Conservation (phyloP, 768 basidiomycete genomes). For the Auriscalpium orientale region DNA sequence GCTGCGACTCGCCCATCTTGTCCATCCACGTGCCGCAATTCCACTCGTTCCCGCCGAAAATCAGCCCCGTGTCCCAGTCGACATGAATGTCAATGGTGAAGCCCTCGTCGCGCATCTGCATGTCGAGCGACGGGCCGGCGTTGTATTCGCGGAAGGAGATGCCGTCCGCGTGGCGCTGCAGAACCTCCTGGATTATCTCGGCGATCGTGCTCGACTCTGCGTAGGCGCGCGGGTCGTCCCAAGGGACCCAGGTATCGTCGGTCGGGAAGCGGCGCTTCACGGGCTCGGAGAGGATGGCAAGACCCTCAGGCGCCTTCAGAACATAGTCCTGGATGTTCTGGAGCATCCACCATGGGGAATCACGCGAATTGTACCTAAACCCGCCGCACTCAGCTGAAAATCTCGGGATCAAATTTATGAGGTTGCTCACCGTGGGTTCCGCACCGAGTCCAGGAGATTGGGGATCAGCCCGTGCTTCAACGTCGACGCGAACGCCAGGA, state of each 20-base stretch:
- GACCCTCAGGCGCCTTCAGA: slow-evolving; percentile 73
- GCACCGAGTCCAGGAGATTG: slow-evolving; percentile 86
- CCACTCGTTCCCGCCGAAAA: slow-evolving; percentile 75
- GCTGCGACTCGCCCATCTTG: slow-evolving; percentile 93
- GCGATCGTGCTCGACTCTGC: slow-evolving; percentile 75
- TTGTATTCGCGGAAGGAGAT: slow-evolving; percentile 95
- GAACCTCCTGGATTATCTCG: slow-evolving; percentile 94
- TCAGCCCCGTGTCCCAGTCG: slow-evolving; percentile 93
- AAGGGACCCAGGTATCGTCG: slow-evolving; percentile 90
- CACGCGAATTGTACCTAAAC: slow-evolving; percentile 85
- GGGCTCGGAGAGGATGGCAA: slow-evolving; percentile 67
- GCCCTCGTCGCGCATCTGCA: slow-evolving; percentile 89
- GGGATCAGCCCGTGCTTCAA: slow-evolving; percentile 95
- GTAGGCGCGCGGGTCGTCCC: slow-evolving; percentile 84
- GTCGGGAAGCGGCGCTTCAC: slow-evolving; percentile 92
- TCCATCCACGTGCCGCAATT: slow-evolving; percentile 99
- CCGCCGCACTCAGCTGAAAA: background rate
- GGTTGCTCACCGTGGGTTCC: slow-evolving; percentile 61
- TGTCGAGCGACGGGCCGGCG: slow-evolving; percentile 93
- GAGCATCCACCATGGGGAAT: slow-evolving; percentile 99
- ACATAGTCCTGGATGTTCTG: slow-evolving; percentile 98
- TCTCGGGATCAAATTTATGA: background rate
- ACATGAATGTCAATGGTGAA: slow-evolving; percentile 91
- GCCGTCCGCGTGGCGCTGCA: slow-evolving; percentile 88
- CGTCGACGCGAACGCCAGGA: slow-evolving; percentile 87